These are phyloP conservation scores for Mycena rosella DNA, from an alignment of 768 basidiomycete genomes.

Conservation along the genomic window DNA sequence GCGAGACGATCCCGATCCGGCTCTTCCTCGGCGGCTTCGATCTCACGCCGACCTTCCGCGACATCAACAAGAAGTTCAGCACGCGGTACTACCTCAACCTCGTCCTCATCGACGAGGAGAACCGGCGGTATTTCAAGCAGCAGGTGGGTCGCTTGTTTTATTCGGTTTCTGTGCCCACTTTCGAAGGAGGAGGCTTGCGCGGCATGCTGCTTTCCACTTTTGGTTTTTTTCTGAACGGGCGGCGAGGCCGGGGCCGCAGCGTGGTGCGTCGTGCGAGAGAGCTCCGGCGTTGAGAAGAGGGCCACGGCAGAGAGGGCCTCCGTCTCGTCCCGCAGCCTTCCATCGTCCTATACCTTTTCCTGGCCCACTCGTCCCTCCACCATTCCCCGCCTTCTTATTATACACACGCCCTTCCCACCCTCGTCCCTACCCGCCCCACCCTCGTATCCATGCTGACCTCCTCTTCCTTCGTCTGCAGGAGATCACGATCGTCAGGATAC, in stretches of 20 bases:
- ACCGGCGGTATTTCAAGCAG: slow-evolving; percentile 97
- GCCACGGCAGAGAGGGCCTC: no score
- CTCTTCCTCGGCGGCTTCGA: slow-evolving; percentile 99
- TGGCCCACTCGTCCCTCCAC: no score
- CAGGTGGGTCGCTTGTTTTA: slow-evolving; percentile 63
- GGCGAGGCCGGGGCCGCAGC: no score
- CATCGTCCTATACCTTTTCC: no score
- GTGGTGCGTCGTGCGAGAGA: no score
- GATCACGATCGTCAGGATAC: slow-evolving; percentile 93
- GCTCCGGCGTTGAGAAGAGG: no score
- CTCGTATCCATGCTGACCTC: not conserved
- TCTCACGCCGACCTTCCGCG: slow-evolving; percentile 97
- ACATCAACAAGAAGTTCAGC: slow-evolving; percentile 99
- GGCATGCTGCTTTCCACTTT: no score
- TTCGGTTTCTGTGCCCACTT: not conserved
- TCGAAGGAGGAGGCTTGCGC: no score
- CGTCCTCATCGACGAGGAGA: slow-evolving; percentile 98
- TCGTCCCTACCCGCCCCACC: not conserved
- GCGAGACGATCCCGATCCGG: slow-evolving; percentile 98
- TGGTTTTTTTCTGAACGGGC: no score
- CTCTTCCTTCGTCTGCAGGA: slow-evolving; percentile 58
- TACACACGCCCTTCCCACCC: not conserved
- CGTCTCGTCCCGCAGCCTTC: no score
- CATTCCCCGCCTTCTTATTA: not conserved
- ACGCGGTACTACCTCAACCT: slow-evolving; percentile 97